phyloP scores from a whole-genome alignment of 2,329 filamentous ascomycete genomes.

The Pseudocercospora crystallina region DNA sequence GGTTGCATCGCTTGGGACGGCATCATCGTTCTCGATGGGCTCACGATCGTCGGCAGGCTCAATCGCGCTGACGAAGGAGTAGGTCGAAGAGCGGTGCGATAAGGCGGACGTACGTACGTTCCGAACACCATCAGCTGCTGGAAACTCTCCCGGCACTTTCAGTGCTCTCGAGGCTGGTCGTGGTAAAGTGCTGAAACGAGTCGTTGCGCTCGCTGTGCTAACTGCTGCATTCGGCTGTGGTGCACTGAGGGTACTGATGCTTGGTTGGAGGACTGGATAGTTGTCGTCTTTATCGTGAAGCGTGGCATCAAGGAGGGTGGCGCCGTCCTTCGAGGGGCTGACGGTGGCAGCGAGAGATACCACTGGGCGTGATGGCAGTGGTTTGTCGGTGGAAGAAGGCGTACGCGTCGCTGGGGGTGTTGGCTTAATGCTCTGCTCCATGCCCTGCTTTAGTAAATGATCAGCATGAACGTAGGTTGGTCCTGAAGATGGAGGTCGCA shows the following conservation, averaged over 20 bases:
- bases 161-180: too few species aligned
- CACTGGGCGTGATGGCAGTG: conserved; percentile 41
- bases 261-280: conserved; percentile 26
- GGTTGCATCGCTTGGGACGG: too few species aligned
- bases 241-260: conserved; percentile 18
- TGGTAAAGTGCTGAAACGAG: too few species aligned
- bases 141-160: too few species aligned
- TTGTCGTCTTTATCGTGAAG: conserved; percentile 21
- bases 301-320: conserved; percentile 42
- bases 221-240: conserved; percentile 4
- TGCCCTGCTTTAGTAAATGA: conserved; percentile 13
- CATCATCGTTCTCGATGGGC: background rate
- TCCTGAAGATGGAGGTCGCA: too few species aligned
- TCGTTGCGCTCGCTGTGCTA: background rate
- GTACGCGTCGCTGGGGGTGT: background rate
- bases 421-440: conserved; percentile 20
- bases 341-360: conserved; percentile 32
- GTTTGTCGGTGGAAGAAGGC: conserved; percentile 32
- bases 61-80: conserved; percentile 17
- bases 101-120: conserved; percentile 1
- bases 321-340: conserved; percentile 38
- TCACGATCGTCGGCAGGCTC: background rate
- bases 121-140: too few species aligned
- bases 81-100: conserved; percentile 8
- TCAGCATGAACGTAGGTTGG: too few species aligned